A percentile compares a stretch with the other conserved stretches of the same genome.
Conservation (phyloP, 31 red algal species). For the Porphyra umbilicalis region DNA sequence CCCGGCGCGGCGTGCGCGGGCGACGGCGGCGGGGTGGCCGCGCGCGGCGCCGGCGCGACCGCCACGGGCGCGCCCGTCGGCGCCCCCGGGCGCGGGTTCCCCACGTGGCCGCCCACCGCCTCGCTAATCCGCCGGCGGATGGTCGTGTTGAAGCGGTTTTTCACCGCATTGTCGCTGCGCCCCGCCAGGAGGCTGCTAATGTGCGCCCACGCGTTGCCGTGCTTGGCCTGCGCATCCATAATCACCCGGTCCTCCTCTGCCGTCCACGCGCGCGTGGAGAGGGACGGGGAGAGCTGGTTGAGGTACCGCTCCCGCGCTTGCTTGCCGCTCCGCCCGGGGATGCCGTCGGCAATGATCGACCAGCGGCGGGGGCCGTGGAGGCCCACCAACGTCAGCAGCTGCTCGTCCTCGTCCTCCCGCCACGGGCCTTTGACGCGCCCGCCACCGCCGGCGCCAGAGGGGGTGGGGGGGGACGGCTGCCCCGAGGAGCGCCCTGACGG, state of each 20-base stretch:
- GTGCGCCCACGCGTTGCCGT: conserved; percentile 81
- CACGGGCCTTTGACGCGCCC: conserved; percentile 57
- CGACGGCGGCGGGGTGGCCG: no score
- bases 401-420: conserved; percentile 66
- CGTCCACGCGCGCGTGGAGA: conserved; percentile 79
- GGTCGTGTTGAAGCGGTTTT: conserved; percentile 94
- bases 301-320: conserved; percentile 93
- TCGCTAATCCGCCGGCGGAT: conserved; percentile 45
- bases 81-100: neutral
- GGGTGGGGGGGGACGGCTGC: neutral
- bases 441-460: neutral
- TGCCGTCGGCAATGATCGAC: conserved; percentile 71
- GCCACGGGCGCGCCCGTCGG: neutral
- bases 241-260: conserved; percentile 74
- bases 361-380: conserved; percentile 62
- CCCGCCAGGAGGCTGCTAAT: conserved; percentile 69
- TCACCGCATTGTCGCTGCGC: conserved; percentile 93
- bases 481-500: neutral
- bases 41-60: neutral
- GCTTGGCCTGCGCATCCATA: conserved; percentile 43
- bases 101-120: neutral
- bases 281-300: conserved; percentile 79
- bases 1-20: no score
- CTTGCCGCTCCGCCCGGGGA: conserved; percentile 83
- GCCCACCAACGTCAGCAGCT: conserved; percentile 47